Evolutionary conservation across 2,329 filamentous ascomycete species (phyloP).

Genomic region (Dichotomopilus funicola): DNA sequence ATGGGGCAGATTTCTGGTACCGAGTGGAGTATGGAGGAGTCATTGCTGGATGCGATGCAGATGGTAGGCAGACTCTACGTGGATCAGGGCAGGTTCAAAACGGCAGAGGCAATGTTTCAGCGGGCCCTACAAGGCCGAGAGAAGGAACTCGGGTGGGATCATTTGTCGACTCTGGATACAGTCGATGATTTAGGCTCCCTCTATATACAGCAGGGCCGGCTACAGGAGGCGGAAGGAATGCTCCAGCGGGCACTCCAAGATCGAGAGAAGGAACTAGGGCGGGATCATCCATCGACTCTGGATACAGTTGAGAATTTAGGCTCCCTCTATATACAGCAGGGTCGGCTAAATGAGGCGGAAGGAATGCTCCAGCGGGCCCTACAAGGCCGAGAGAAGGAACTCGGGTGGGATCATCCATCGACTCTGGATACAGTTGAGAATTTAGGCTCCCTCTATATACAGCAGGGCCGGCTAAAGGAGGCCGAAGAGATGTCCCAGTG

Average conservation of each 20-base stretch:
- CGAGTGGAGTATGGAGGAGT: slow-evolving; percentile 2
- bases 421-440: neutral
- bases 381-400: slow-evolving; percentile 3
- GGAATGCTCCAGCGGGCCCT: slow-evolving; percentile 6
- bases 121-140: slow-evolving; percentile 7
- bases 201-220: slow-evolving; percentile 4
- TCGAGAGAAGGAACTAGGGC: neutral
- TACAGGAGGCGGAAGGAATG: slow-evolving; percentile 8
- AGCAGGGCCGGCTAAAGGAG: slow-evolving; percentile 7
- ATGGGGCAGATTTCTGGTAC: slow-evolving; percentile 7
- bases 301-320: slow-evolving; percentile 7
- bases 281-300: slow-evolving; percentile 2
- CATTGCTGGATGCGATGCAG: slow-evolving; percentile 2
- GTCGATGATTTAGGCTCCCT: slow-evolving; percentile 6
- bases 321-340: slow-evolving; percentile 2
- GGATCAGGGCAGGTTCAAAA: slow-evolving; percentile 4
- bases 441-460: slow-evolving; percentile 5
- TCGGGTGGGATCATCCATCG: neutral
- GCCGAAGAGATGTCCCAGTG: slow-evolving; percentile 11
- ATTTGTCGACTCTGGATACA: slow-evolving; percentile 8
- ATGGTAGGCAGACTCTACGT: slow-evolving; percentile 10
- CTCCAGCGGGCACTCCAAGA: slow-evolving; percentile 4
- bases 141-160: slow-evolving; percentile 8
- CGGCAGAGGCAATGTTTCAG: slow-evolving; percentile 10
- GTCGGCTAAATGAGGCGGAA: slow-evolving; percentile 8